Evolutionary conservation across 2,329 filamentous ascomycete species (phyloP), one percentile per base, ranked within the genome.

Genomic region (Aspergillus sp.): DNA sequence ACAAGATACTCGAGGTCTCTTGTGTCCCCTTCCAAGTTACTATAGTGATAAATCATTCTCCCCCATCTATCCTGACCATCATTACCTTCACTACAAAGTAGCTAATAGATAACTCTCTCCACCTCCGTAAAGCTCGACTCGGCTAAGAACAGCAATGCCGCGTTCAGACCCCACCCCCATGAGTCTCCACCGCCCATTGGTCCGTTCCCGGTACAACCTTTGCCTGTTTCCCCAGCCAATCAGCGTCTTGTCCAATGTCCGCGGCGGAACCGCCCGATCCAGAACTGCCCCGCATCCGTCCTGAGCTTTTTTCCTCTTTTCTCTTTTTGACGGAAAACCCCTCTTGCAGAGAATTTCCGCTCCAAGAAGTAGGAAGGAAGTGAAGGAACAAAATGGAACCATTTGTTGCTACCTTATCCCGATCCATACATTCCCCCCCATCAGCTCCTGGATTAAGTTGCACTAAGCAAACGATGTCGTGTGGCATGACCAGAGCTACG

Each of bases 271-370:
- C 19, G 38, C 25, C 47, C 47, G 47, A 50, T 19, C 47, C 25
- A 50, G 47, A 36, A 11, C 25, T 42, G 52, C 52, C 52, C 52
- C 52, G 52, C 52, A 54, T 54, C 52, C 52, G 52, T 39, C 36
- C 25, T 10, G 13, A 8, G 47, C 21, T 27, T 49, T 32, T 32
- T 50, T 15, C 3, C 5, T 13, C 10, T 19, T 8, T 50, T 8
- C 4, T 30, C 5, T 11, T 50, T 15, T 21, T 10, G 21, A 17
- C 41, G 10, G 32, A 36, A 13, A 36, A 5, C 32, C 30, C 32
- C 32, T 21, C 41, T 44, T 21, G 41, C 41, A 44, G 41, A 44
- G 41, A 36, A 44, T 44, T 44, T 44, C 41, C 41, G 41, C 19
- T 23, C 41, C 41, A 44, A 44, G 13, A 23, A 8, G 19, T 13